A percentile compares a stretch with the other conserved stretches of the same genome.
phyloP scores from a whole-genome alignment of 1,284 basidiomycete species.

The Ceraceosorus guamensis region DNA sequence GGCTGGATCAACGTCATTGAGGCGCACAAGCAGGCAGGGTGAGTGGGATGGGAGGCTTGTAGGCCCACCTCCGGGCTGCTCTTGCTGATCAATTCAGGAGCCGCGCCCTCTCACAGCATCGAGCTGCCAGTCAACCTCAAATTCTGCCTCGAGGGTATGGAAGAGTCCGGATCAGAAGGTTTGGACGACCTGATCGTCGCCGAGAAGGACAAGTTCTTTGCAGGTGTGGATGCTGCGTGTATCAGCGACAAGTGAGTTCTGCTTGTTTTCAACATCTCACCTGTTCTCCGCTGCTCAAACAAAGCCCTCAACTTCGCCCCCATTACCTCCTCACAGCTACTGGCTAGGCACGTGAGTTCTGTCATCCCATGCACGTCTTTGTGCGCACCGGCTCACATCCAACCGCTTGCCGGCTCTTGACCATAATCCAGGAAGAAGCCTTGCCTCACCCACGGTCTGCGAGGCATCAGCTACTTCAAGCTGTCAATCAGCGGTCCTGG shows the following conservation, averaged over 20 bases:
- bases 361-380: too few species aligned
- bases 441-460: slow-evolving; percentile 51
- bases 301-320: not conserved
- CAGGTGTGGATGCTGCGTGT: slow-evolving; percentile 87
- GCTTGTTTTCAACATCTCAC: not conserved
- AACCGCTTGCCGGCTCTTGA: too few species aligned
- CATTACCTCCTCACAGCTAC: slow-evolving; percentile 21
- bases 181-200: slow-evolving; percentile 79
- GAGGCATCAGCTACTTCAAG: slow-evolving; percentile 85
- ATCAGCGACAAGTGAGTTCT: slow-evolving; percentile 55
- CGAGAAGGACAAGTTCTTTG: slow-evolving; percentile 78
- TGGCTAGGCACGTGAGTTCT: slow-evolving; percentile 50
- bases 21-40: slow-evolving; percentile 65
- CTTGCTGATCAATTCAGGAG: too few species aligned
- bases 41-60: not conserved
- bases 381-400: too few species aligned
- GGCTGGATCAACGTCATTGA: slow-evolving; percentile 94
- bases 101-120: slow-evolving; percentile 49
- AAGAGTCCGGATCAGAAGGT: slow-evolving; percentile 88
- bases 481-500: slow-evolving; percentile 75
- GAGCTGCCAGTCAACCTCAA: slow-evolving; percentile 87
- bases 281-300: slow-evolving; percentile 2
- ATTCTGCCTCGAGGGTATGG: slow-evolving; percentile 95
- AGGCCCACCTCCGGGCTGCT: too few species aligned
- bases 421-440: too few species aligned